A percentile compares a stretch with the other conserved stretches of the same genome.
Conservation (phyloP, 2,329 filamentous ascomycete species). For the Penicillium vulpinum region DNA sequence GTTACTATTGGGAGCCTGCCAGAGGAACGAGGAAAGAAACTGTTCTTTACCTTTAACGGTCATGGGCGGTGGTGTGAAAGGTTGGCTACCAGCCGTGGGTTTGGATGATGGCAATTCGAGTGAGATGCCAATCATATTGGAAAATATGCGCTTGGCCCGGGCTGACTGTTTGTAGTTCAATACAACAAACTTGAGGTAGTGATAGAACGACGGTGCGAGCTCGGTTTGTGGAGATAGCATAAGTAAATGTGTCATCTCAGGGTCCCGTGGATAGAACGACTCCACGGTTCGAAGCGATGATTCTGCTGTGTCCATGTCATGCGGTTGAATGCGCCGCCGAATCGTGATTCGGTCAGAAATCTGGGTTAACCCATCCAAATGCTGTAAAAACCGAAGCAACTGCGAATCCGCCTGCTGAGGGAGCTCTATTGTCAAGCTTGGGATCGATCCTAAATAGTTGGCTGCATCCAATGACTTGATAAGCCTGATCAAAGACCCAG, state of each 20-base stretch:
- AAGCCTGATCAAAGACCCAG: constrained; percentile 73
- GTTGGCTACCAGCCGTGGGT: constrained; percentile 58
- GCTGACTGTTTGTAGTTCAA: constrained; percentile 75
- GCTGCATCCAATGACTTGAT: constrained; percentile 72
- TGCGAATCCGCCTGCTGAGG: constrained; percentile 68
- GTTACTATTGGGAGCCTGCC: constrained; percentile 80
- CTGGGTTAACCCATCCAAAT: constrained; percentile 67
- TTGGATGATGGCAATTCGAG: constrained; percentile 66
- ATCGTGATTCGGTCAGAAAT: constrained; percentile 60
- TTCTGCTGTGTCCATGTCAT: constrained; percentile 64
- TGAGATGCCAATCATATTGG: constrained; percentile 72
- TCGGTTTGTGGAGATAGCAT: constrained; percentile 79
- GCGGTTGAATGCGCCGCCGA: constrained; percentile 68
- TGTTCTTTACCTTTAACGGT: constrained; percentile 29
- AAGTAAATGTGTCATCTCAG: constrained; percentile 71
- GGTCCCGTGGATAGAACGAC: constrained; percentile 76
- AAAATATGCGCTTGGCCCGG: constrained; percentile 45
- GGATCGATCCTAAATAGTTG: constrained; percentile 70
- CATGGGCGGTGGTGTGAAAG: constrained; percentile 47
- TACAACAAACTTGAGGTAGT: constrained; percentile 77
- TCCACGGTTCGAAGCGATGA: constrained; percentile 76
- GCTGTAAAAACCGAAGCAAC: constrained; percentile 62
- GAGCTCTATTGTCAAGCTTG: constrained; percentile 81
- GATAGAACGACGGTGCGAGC: constrained; percentile 76
- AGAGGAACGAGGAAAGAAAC: constrained; percentile 66